Percentiles rank a stretch among this genome's conserved stretches.
phyloP scores from a whole-genome alignment of 352 stramenopile genomes.

The Pythium folliculosum region DNA sequence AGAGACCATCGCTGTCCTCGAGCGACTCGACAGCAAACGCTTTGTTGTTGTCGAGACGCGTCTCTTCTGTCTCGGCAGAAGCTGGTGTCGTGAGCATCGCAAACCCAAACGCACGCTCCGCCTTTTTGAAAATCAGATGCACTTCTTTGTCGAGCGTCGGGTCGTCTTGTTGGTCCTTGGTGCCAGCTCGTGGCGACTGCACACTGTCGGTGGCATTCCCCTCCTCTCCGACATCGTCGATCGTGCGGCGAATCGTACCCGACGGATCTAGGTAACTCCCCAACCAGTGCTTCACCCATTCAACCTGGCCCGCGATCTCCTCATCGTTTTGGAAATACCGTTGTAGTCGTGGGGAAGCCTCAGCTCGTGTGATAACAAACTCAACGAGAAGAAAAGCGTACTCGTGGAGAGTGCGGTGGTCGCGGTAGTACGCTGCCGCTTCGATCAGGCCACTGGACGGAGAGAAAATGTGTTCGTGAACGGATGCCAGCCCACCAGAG shows the following conservation, averaged over 20 bases:
- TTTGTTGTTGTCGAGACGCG: slow-evolving; percentile 2
- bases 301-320: slow-evolving; percentile 34
- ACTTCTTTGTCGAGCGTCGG: slow-evolving; percentile 25
- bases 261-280: slow-evolving; percentile 44
- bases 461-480: slow-evolving; percentile 61
- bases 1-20: slow-evolving; percentile 21
- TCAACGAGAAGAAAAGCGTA: slow-evolving; percentile 60
- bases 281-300: slow-evolving; percentile 59
- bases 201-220: neutral
- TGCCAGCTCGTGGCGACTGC: neutral
- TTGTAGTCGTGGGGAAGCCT: slow-evolving; percentile 35
- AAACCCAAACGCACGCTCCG: slow-evolving; percentile 29
- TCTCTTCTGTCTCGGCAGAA: neutral
- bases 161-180: slow-evolving; percentile 9
- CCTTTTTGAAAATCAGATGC: slow-evolving; percentile 19
- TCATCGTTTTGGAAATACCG: slow-evolving; percentile 40
- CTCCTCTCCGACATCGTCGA: neutral
- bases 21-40: slow-evolving; percentile 21
- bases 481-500: neutral
- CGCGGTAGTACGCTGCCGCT: slow-evolving; percentile 62
- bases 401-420: slow-evolving; percentile 42
- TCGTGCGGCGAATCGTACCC: slow-evolving; percentile 2
- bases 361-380: slow-evolving; percentile 43
- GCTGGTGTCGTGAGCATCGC: slow-evolving; percentile 1
- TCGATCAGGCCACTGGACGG: slow-evolving; percentile 55